Evolutionary conservation across 2,329 filamentous ascomycete genomes (phyloP), one percentile per base, ranked within the genome.

Genomic region (Colletotrichum eremochloae): DNA sequence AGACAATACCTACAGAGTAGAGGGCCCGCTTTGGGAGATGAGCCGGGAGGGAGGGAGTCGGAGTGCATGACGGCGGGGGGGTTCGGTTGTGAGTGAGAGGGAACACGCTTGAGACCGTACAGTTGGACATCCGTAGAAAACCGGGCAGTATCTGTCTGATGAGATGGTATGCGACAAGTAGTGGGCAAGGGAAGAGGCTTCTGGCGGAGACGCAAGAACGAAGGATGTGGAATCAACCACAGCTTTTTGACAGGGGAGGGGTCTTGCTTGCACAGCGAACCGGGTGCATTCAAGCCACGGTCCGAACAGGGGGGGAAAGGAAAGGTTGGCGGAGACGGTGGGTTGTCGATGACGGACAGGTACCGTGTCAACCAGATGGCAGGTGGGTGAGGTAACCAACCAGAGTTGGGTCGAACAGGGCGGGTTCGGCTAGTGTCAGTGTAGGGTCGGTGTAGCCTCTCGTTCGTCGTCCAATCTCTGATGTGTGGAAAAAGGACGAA

Each of bases 351-450:
- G 58, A 64, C 65, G 69, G 69, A 69, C 53, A 48, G 60, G 44
- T 69, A 55, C 58, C 65, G 60, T 69, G 57, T 56, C 53, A 18
- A 58, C 66, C 44, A 61, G 69, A 63, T 72, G 69, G 66, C 69
- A 68, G 65, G 68, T 46, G 46, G 46, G 46, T 50, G 53, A 65
- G 53, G 64, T 36, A 52, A 63, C 56, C 15, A 63, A 24, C 24
- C 24, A 24, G 24, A 72, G 57, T 68, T 64, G 69, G 64, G 69
- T 72, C 65, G 60, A 72, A 72, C 69, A 58, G 53, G n/a, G 60
- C 46, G 40, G 40, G 65, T 36, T 50, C 48, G 52, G 65, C 15
- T 20, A 44, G 56, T 50, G 63, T 56, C 60, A 68, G 69, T 64
- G 55, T 24, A 24, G 1, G 24, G 24, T 24, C 24, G 24, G 24